Conservation (phyloP, 768 basidiomycete species). For the Amyloporia xantha region DNA sequence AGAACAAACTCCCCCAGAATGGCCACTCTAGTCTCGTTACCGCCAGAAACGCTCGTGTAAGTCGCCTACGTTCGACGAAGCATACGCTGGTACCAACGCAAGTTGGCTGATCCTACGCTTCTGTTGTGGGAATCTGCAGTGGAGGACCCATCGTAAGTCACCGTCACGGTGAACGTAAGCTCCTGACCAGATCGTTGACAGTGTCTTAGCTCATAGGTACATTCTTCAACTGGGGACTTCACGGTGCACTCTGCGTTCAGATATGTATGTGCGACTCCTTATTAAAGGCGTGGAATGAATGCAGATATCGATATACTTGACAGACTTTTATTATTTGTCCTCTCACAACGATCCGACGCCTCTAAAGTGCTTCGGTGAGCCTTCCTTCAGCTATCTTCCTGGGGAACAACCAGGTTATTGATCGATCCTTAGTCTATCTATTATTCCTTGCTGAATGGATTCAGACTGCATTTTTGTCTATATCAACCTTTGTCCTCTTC, state of each 20-base stretch:
- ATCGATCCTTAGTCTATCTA: neutral
- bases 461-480: neutral
- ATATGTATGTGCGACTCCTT: neutral
- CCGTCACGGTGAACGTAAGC: too few species aligned
- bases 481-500: neutral
- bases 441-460: neutral
- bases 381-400: neutral
- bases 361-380: neutral
- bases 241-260: neutral
- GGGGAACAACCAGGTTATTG: neutral
- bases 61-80: too few species aligned
- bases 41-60: too few species aligned
- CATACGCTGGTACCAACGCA: too few species aligned
- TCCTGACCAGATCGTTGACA: too few species aligned
- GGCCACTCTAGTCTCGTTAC: too few species aligned
- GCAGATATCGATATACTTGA: neutral
- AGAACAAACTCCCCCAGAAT: too few species aligned
- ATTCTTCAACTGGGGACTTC: neutral
- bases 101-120: too few species aligned
- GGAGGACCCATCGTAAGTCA: too few species aligned
- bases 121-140: too few species aligned
- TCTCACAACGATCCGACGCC: neutral
- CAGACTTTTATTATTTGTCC: neutral
- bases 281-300: neutral
- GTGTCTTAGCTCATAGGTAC: neutral